Conservation (phyloP, 805 yeast genomes). For the Wickerhamiella siamensis region DNA sequence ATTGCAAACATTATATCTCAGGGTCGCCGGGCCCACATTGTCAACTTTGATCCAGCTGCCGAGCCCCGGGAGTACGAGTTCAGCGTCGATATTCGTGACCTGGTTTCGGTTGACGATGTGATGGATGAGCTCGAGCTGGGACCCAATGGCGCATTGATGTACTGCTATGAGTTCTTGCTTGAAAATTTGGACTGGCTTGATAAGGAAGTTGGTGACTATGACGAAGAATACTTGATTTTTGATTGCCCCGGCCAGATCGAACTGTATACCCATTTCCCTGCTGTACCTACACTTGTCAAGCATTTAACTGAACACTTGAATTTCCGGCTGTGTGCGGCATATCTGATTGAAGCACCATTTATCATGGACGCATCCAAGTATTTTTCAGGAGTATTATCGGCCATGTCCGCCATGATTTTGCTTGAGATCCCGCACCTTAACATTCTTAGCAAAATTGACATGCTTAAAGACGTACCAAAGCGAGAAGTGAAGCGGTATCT, state of each 20-base stretch:
- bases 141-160: conserved; percentile 87
- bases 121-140: conserved; percentile 91
- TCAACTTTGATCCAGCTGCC: conserved; percentile 94
- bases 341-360: conserved; percentile 86
- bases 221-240: conserved; percentile 84
- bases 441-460: conserved; percentile 72
- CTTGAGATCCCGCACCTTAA: conserved; percentile 92
- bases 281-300: conserved; percentile 73
- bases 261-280: conserved; percentile 86
- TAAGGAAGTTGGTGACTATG: conserved; percentile 90
- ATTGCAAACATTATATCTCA: conserved; percentile 76
- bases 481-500: conserved; percentile 69
- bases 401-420: conserved; percentile 96
- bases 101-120: conserved; percentile 81
- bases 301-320: conserved; percentile 69
- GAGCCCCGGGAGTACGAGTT: conserved; percentile 85
- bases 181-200: conserved; percentile 94
- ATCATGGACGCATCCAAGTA: conserved; percentile 82
- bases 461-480: conserved; percentile 63
- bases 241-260: conserved; percentile 98
- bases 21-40: conserved; percentile 89
- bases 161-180: conserved; percentile 80
- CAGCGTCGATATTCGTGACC: conserved; percentile 80
- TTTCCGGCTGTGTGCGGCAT: conserved; percentile 84
- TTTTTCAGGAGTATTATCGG: conserved; percentile 88